phyloP scores from a whole-genome alignment of 73 alveolate genomes.

The Paramecium octaurelia region DNA sequence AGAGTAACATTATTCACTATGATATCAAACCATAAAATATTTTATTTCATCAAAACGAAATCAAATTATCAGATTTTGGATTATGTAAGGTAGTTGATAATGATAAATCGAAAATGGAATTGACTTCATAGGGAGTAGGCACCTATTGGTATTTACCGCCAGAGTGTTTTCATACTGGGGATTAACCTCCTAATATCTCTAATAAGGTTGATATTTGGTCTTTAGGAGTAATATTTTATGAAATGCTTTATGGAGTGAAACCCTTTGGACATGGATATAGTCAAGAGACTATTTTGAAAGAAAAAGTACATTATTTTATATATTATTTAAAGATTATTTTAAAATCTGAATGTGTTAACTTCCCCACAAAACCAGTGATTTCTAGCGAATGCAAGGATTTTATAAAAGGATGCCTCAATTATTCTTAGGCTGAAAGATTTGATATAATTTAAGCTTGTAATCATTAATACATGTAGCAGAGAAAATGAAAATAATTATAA shows the following conservation, averaged over 20 bases:
- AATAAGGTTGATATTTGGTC: slow-evolving; percentile 68
- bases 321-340: neutral
- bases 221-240: neutral
- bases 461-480: slow-evolving; percentile 28
- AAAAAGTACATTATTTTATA: slow-evolving; percentile 49
- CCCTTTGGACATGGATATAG: slow-evolving; percentile 87
- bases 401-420: slow-evolving; percentile 85
- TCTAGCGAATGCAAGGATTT: slow-evolving; percentile 95
- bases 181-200: slow-evolving; percentile 85
- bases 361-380: slow-evolving; percentile 74
- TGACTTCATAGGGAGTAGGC: slow-evolving; percentile 97
- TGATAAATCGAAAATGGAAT: slow-evolving; percentile 84
- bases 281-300: slow-evolving; percentile 87
- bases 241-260: neutral
- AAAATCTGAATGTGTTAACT: neutral
- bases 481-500: neutral
- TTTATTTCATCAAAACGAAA: slow-evolving; percentile 91
- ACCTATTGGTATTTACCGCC: slow-evolving; percentile 99
- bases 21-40: slow-evolving; percentile 98
- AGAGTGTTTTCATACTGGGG: slow-evolving; percentile 91
- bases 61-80: slow-evolving; percentile 98
- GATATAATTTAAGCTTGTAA: slow-evolving; percentile 66
- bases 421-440: slow-evolving; percentile 65
- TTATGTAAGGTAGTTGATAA: slow-evolving; percentile 90
- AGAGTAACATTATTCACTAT: slow-evolving; percentile 90